phyloP scores from a whole-genome alignment of 495 filamentous ascomycete genomes.

The Aspergillus nanangensis region DNA sequence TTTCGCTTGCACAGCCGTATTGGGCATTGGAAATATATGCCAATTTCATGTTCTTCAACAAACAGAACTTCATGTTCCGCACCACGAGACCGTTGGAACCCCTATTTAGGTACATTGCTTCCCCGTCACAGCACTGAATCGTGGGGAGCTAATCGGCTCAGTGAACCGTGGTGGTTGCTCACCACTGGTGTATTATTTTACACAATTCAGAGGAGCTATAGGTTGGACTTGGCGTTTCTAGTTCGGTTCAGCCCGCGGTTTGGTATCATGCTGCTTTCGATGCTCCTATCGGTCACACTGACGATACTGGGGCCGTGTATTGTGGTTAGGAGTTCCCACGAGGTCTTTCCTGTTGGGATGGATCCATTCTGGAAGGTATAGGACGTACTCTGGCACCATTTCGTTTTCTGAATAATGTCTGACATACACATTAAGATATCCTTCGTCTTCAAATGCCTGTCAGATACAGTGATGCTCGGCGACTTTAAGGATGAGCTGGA shows the following conservation, averaged over 20 bases:
- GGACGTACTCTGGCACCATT: no score
- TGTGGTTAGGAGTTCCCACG: background rate
- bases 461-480: background rate
- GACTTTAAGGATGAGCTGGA: background rate
- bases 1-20: background rate
- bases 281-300: background rate
- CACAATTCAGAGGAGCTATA: background rate
- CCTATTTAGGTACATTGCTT: background rate
- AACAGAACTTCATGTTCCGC: background rate
- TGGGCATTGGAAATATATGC: background rate
- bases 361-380: background rate
- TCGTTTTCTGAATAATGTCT: background rate
- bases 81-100: background rate
- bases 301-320: background rate
- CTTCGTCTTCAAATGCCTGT: background rate
- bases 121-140: background rate
- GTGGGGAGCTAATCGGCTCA: background rate
- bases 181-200: background rate
- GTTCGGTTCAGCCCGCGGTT: background rate
- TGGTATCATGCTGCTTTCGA: background rate
- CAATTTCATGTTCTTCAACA: background rate
- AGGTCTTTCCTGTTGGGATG: background rate
- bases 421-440: background rate
- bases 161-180: background rate
- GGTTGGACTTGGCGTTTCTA: background rate